Evolutionary conservation across 1,284 basidiomycete genomes (phyloP).

Genomic region (Termitomyces sp.): DNA sequence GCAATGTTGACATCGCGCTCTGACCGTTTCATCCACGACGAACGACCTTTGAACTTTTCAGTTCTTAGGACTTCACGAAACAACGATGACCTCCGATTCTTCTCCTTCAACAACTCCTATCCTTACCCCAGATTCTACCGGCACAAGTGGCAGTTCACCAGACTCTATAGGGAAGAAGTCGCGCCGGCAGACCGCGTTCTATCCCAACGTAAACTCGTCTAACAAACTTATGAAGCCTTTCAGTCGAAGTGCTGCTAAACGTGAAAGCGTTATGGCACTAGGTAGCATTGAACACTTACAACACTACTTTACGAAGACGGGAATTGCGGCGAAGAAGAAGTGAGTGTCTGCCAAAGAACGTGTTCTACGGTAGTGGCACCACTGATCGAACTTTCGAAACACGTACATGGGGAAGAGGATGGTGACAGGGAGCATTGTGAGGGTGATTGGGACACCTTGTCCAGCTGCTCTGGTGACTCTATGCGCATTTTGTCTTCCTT

Average conservation of each 20-base stretch:
- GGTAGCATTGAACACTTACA: constrained; percentile 86
- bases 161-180: constrained; percentile 33
- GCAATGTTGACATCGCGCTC: neutral
- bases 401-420: neutral
- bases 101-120: constrained; percentile 31
- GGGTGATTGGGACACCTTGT: neutral
- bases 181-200: constrained; percentile 65
- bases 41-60: neutral
- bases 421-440: neutral
- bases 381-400: too few species aligned
- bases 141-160: constrained; percentile 20
- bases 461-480: neutral
- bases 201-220: constrained; percentile 63
- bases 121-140: constrained; percentile 49
- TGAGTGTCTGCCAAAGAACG: constrained; percentile 32
- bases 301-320: constrained; percentile 84
- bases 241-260: constrained; percentile 78
- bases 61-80: neutral
- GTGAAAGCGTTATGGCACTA: constrained; percentile 81
- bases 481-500: neutral
- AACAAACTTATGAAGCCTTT: constrained; percentile 78
- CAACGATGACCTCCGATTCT: constrained; percentile 16
- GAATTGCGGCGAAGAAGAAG: constrained; percentile 67
- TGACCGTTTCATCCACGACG: constrained; percentile 4
- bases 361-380: neutral